phyloP scores from a whole-genome alignment of 2,329 filamentous ascomycete genomes.

The Penicillium sp. region DNA sequence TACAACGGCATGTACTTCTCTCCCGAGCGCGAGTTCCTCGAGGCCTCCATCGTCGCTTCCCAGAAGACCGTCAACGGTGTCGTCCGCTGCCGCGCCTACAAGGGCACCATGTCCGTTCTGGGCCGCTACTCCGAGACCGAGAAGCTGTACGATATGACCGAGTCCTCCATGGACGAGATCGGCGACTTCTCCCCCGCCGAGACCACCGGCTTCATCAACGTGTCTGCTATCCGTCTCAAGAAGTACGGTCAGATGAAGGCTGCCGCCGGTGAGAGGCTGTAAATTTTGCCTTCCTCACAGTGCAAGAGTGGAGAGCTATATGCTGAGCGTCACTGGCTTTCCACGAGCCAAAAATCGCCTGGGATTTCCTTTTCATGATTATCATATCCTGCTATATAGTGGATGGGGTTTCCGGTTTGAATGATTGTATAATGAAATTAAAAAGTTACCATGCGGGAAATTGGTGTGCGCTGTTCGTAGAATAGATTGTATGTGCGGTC shows the following conservation, averaged over 20 bases:
- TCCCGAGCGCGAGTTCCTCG: slow-evolving; percentile 70
- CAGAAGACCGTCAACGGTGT: slow-evolving; percentile 58
- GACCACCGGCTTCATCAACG: slow-evolving; percentile 63
- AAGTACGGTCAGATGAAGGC: slow-evolving; percentile 48
- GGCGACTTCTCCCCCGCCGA: slow-evolving; percentile 67
- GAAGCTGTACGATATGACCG: slow-evolving; percentile 69
- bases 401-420: slow-evolving; percentile 16
- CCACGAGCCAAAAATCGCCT: slow-evolving; percentile 3
- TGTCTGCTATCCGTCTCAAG: slow-evolving; percentile 41
- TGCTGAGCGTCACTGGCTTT: slow-evolving; percentile 29
- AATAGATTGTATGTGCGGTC: background rate
- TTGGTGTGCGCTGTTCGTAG: background rate
- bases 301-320: slow-evolving; percentile 12
- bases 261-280: slow-evolving; percentile 37
- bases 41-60: slow-evolving; percentile 42
- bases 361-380: slow-evolving; percentile 11
- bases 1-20: slow-evolving; percentile 59
- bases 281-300: slow-evolving; percentile 12
- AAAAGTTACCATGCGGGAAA: slow-evolving; percentile 18
- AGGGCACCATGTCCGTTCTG: slow-evolving; percentile 61
- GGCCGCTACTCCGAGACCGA: slow-evolving; percentile 63
- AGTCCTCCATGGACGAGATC: slow-evolving; percentile 71
- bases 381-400: slow-evolving; percentile 13
- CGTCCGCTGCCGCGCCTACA: slow-evolving; percentile 66
- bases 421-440: slow-evolving; percentile 33